Evolutionary conservation across 2,329 filamentous ascomycete species (phyloP).

Genomic region (Ascochyta koolunga): DNA sequence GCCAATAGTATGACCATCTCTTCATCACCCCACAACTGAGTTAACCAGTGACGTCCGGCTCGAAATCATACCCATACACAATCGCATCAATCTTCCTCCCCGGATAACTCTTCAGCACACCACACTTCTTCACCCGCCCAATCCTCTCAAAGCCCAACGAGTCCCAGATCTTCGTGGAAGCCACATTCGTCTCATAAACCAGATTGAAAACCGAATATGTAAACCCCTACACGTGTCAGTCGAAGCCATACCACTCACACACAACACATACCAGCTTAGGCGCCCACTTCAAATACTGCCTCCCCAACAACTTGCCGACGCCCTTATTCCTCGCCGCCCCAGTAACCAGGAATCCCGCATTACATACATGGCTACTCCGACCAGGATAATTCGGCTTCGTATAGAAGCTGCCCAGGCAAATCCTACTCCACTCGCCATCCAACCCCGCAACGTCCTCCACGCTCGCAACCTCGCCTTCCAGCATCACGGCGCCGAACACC

Average conservation of each 20-base stretch:
- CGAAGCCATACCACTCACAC: too few species aligned
- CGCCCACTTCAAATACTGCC: constrained; percentile 53
- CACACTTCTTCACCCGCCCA: constrained; percentile 66
- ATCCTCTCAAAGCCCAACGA: constrained; percentile 82
- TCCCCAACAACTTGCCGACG: constrained; percentile 52
- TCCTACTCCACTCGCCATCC: constrained; percentile 64
- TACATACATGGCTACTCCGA: constrained; percentile 81
- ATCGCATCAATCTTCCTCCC: constrained; percentile 17
- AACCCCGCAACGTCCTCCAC: constrained; percentile 53
- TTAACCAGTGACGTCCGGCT: not conserved
- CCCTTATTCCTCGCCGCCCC: constrained; percentile 48
- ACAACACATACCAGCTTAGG: constrained; percentile 43
- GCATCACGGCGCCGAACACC: constrained; percentile 83
- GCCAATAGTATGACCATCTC: not conserved
- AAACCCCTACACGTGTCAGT: constrained; percentile 63
- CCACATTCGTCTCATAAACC: constrained; percentile 87
- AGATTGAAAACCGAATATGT: constrained; percentile 89
- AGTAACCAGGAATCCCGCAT: constrained; percentile 56
- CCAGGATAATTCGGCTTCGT: constrained; percentile 90
- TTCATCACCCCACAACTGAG: not conserved
- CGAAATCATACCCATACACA: constrained; percentile 20
- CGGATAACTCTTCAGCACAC: constrained; percentile 15
- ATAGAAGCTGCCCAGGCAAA: constrained; percentile 78
- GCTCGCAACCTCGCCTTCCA: constrained; percentile 68
- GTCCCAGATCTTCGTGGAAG: constrained; percentile 61